Evolutionary conservation across 2,329 filamentous ascomycete species (phyloP).

Genomic region (Pestalotiopsis sp.): DNA sequence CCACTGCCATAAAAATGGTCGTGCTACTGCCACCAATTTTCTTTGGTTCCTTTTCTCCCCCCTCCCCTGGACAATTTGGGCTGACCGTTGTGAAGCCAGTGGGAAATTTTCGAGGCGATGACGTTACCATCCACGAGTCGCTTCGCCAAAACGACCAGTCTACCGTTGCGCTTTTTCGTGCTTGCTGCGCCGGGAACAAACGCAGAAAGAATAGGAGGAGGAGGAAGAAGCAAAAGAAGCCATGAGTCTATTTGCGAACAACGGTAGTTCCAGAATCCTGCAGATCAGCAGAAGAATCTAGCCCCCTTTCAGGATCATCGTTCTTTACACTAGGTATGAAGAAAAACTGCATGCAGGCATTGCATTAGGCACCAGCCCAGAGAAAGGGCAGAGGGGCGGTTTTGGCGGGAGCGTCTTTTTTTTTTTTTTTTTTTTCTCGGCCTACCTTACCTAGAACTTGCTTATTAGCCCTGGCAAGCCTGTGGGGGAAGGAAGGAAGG

Average conservation of each 20-base stretch:
- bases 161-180: neutral
- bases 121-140: neutral
- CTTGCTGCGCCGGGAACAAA: neutral
- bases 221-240: too few species aligned
- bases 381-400: neutral
- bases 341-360: neutral
- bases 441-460: neutral
- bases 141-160: neutral
- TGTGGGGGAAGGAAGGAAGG: neutral
- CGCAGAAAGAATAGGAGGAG: neutral
- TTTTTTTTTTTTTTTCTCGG: neutral
- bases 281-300: neutral
- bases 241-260: neutral
- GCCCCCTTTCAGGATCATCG: neutral
- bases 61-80: neutral
- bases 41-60: neutral
- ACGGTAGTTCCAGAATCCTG: neutral
- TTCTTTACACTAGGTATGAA: neutral
- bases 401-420: neutral
- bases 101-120: slow-evolving; percentile 6
- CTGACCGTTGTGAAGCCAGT: neutral
- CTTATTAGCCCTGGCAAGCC: neutral
- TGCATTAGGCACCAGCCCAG: neutral
- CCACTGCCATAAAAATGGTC: neutral
- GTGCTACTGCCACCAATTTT: neutral